Base-by-base conservation (phyloP, 192 early-diverging fungal species). In the Coemansia sp. region DNA sequence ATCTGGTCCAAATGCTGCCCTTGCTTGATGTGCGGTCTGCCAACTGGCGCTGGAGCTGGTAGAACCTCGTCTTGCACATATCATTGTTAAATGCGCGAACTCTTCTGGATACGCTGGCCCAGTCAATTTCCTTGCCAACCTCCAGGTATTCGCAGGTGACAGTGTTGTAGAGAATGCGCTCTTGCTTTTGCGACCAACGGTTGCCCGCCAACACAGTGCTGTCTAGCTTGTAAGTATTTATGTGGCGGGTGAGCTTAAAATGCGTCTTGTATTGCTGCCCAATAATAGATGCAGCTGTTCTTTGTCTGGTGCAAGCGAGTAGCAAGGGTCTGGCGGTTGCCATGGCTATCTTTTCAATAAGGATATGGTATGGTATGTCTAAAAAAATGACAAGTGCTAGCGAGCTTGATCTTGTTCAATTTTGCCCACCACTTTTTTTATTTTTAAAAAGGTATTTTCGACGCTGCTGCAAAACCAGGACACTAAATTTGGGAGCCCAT, bases 21-120 rank as follows among this genome's bases (percentile, higher is more conserved):
- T 52, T 73, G 71, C 52, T 66, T 11, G 10, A 51, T 39, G 44
- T 72, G 63, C 44, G 65, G 52, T 48, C 57, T 1, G 61, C 59
- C 26, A 45, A 23, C 4, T 45, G 33, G 63, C 70, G 65, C 38
- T 72, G 58, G 21, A 72, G 65, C 24, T 48, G 20, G 10, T 41
- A 34, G 9, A 60, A 53, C n/a, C 43, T 59, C 15, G 48, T 24
- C 14, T 73, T 39, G 39, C 61, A 60, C 30, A 63, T 20, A 35
- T 62, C 62, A 15, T 62, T 41, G 53, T 49, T 44, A 44, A 59
- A 59, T 16, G 49, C 21, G 46, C 59, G 35, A 14, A 53, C 46
- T 44, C 57, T 34, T 6, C 35, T 35, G 30, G 57, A 11, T 45
- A 62, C 60, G 6, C 2, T 14, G 18, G 8, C 43, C 60, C 60